Evolutionary conservation across 164 flowering plant species (phyloP).

Genomic region (Pachysandra terminalis): DNA sequence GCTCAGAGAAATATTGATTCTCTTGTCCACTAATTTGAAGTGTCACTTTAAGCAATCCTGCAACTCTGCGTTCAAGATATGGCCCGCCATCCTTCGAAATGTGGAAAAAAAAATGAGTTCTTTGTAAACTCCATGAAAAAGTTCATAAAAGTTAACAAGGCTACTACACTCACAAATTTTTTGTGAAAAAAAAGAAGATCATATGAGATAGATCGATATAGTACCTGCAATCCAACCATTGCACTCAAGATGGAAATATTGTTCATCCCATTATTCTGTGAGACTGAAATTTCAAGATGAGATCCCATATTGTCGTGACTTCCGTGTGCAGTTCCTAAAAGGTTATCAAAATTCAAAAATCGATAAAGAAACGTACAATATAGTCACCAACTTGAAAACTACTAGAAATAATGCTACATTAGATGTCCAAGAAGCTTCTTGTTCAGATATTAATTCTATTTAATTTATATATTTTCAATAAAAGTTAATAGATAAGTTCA

Average conservation of each 20-base stretch:
- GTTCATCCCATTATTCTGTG: constrained; percentile 48
- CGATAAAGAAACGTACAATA: no score
- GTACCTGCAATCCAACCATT: constrained; percentile 89
- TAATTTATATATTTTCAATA: no score
- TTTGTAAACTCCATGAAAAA: constrained; percentile 8
- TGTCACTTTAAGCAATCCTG: constrained; percentile 38
- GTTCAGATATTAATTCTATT: no score
- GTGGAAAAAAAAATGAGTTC: background rate
- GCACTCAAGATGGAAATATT: constrained; percentile 66
- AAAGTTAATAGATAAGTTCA: no score
- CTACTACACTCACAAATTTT: constrained; percentile 21
- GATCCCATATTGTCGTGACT: constrained; percentile 21
- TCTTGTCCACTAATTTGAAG: constrained; percentile 18
- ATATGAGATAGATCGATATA: background rate
- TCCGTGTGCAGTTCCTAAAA: constrained; percentile 71
- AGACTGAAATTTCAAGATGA: constrained; percentile 26
- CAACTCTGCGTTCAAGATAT: constrained; percentile 42
- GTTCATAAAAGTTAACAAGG: constrained; percentile 18
- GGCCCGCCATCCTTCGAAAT: constrained; percentile 55
- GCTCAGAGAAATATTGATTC: constrained; percentile 21
- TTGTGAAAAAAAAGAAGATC: background rate
- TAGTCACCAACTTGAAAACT: no score
- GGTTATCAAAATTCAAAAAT: no score
- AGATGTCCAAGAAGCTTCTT: no score
- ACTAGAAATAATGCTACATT: no score